A percentile compares a stretch with the other conserved stretches of the same genome.
Evolutionary conservation across 345 rosid species (phyloP).

Genomic region (Populus alba): DNA sequence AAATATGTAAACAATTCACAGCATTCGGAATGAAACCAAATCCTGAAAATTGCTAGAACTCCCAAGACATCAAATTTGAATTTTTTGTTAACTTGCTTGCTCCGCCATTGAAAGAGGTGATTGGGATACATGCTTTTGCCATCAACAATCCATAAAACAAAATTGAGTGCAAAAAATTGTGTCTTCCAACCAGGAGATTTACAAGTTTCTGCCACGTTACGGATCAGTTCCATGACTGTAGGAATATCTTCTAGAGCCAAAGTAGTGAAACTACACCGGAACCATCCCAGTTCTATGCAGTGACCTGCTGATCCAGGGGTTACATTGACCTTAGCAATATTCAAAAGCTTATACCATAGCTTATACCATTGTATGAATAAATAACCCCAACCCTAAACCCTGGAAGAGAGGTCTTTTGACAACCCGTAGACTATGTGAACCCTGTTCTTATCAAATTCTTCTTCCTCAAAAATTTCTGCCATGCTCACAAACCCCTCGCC

Average conservation of each 20-base stretch:
- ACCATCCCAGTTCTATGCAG: constrained; percentile 96
- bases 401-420: constrained; percentile 80
- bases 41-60: constrained; percentile 19
- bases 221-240: constrained; percentile 55
- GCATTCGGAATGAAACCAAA: constrained; percentile 13
- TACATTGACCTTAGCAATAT: constrained; percentile 67
- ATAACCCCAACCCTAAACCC: constrained; percentile 85
- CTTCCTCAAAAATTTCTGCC: constrained; percentile 62
- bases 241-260: constrained; percentile 63
- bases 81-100: constrained; percentile 7
- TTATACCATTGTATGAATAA: constrained; percentile 67
- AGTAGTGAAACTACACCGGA: constrained; percentile 78
- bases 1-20: constrained; percentile 16
- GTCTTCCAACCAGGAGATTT: constrained; percentile 35
- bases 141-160: not conserved
- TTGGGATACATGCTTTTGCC: not conserved
- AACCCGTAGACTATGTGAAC: constrained; percentile 82
- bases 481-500: constrained; percentile 77
- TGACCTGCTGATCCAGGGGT: constrained; percentile 94
- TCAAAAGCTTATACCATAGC: constrained; percentile 68
- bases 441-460: constrained; percentile 67
- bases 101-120: constrained; percentile 1
- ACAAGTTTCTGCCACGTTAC: constrained; percentile 44
- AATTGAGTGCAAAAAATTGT: constrained; percentile 5
- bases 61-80: constrained; percentile 1